A percentile compares a stretch with the other conserved stretches of the same genome.
phyloP scores from a whole-genome alignment of 352 stramenopile species.

The Globisporangium barbulae region DNA sequence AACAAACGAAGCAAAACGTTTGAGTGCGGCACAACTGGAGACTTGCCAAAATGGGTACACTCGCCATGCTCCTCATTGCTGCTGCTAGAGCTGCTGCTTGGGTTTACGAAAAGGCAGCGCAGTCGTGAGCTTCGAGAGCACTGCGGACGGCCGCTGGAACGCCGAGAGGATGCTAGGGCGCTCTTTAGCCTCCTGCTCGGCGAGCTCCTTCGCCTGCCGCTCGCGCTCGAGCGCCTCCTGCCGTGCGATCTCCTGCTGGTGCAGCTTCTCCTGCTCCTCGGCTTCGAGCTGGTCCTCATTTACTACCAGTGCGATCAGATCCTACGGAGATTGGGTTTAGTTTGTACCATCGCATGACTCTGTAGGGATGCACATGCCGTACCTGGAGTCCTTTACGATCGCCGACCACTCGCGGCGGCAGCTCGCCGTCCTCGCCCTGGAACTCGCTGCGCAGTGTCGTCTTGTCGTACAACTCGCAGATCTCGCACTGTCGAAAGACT shows the following conservation, averaged over 20 bases:
- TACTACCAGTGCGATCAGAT: conserved; percentile 47
- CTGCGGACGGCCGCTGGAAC: conserved; percentile 19
- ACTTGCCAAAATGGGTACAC: conserved; percentile 10
- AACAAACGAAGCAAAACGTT: too few relatives aligned
- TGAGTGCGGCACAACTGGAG: not conserved
- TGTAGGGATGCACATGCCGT: not conserved
- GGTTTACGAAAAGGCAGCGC: conserved; percentile 10
- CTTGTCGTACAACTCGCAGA: conserved; percentile 76
- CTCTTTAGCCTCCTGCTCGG: conserved; percentile 19
- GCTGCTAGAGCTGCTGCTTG: not conserved
- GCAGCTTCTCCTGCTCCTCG: conserved; percentile 34
- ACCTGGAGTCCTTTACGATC: conserved; percentile 62
- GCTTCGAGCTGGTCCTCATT: conserved; percentile 40
- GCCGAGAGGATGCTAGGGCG: conserved; percentile 14
- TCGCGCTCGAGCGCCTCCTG: conserved; percentile 13
- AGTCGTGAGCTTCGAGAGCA: conserved; percentile 12
- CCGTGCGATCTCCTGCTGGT: conserved; percentile 10
- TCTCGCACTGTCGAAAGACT: conserved; percentile 80
- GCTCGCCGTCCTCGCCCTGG: conserved; percentile 12
- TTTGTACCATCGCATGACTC: not conserved
- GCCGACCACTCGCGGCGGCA: conserved; percentile 27
- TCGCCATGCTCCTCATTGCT: not conserved
- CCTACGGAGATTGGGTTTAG: conserved; percentile 18
- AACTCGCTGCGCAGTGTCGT: conserved; percentile 28
- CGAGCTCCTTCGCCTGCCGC: conserved; percentile 13